These are phyloP conservation scores for Aspergillus cristatus DNA, from an alignment of 495 filamentous ascomycete genomes.

Conservation along the genomic window DNA sequence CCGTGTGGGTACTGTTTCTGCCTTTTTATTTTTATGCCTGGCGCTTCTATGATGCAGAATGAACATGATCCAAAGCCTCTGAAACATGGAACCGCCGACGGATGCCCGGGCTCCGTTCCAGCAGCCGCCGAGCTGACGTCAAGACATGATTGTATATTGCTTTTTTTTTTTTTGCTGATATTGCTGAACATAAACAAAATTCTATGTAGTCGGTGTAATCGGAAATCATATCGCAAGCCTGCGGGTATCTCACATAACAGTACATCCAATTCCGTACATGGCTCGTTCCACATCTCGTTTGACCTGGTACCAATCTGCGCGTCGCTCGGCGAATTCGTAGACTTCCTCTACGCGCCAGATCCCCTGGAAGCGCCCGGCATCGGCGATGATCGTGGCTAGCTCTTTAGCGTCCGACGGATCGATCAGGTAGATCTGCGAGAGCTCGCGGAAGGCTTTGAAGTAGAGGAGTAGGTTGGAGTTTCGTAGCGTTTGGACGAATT, in stretches of 20 bases:
- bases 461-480: conserved; percentile 80
- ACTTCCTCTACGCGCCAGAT: conserved; percentile 95
- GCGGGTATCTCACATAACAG: conserved; percentile 57
- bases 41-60: too few relatives aligned
- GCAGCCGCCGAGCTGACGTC: too few relatives aligned
- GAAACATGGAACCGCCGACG: too few relatives aligned
- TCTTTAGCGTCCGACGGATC: conserved; percentile 84
- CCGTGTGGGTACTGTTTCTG: too few relatives aligned
- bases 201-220: too few relatives aligned
- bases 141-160: too few relatives aligned
- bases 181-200: too few relatives aligned
- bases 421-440: conserved; percentile 93
- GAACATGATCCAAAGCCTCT: too few relatives aligned
- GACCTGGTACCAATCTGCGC: conserved; percentile 90
- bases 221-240: too few relatives aligned
- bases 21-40: too few relatives aligned
- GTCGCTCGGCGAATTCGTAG: conserved; percentile 88
- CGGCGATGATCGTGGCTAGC: conserved; percentile 88
- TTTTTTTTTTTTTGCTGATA: too few relatives aligned
- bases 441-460: conserved; percentile 84
- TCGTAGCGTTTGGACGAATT: conserved; percentile 69
- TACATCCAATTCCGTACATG: conserved; percentile 94
- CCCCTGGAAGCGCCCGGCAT: conserved; percentile 78
- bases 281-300: conserved; percentile 83
- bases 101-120: too few relatives aligned